Conservation (phyloP, 768 basidiomycete genomes). For the Leucosporidium yakuticum region DNA sequence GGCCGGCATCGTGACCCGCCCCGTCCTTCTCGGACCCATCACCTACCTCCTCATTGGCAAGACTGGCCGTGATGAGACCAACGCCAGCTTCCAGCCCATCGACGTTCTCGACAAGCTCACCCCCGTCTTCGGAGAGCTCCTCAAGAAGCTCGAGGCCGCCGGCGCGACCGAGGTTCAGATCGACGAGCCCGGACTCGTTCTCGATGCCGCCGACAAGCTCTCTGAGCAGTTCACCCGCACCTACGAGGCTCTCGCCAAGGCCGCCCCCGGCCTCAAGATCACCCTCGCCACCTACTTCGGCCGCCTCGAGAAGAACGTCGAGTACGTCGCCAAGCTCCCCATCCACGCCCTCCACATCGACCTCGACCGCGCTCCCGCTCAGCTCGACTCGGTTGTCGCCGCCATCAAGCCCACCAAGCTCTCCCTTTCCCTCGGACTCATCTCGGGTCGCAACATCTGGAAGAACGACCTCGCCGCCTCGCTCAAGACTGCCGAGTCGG, state of each 20-base stretch:
- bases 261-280: slow-evolving; percentile 71
- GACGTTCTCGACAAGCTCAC: slow-evolving; percentile 81
- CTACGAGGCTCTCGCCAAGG: slow-evolving; percentile 71
- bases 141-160: slow-evolving; percentile 81
- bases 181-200: slow-evolving; percentile 92
- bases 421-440: slow-evolving; percentile 83
- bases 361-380: slow-evolving; percentile 83
- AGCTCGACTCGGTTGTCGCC: slow-evolving; percentile 72
- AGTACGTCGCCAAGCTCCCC: slow-evolving; percentile 83
- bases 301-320: slow-evolving; percentile 86
- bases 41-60: slow-evolving; percentile 93
- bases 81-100: slow-evolving; percentile 72
- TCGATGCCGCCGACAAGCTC: slow-evolving; percentile 70
- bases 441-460: slow-evolving; percentile 99
- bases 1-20: slow-evolving; percentile 81
- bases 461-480: slow-evolving; percentile 86
- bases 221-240: slow-evolving; percentile 72
- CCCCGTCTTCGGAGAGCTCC: slow-evolving; percentile 82
- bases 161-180: slow-evolving; percentile 93
- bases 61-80: slow-evolving; percentile 60
- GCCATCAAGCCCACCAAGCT: slow-evolving; percentile 78
- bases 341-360: slow-evolving; percentile 93
- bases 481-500: slow-evolving; percentile 75
- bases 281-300: slow-evolving; percentile 93
- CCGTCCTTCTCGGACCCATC: slow-evolving; percentile 90